Evolutionary conservation across 345 rosid species (phyloP), one percentile per base, ranked within the genome.

Genomic region (Psidium friedrichsthalianum): DNA sequence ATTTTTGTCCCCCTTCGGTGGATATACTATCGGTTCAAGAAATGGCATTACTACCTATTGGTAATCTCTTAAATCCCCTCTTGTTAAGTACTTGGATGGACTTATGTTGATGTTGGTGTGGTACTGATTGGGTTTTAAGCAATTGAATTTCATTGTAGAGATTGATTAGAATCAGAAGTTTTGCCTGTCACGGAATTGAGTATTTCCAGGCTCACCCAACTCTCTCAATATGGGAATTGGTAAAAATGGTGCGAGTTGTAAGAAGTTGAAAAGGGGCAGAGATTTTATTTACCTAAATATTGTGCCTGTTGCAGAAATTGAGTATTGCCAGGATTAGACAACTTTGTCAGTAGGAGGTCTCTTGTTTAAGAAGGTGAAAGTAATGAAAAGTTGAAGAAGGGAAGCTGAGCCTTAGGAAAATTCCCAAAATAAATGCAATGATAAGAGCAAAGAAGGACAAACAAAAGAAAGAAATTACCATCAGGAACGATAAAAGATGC

Each of bases 41-140:
- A 97, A 90, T 94, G 96, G 99, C 99, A 97, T 88, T 97, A 95
- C 88, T 97, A 95, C 91, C 98, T 97, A 85, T 93, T 97, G 94
- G 99, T 97, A 92, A 91, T 89, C 85, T 87, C 44, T 85, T 40
- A 6, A 84, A 74, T 85, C 51, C 74, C 74, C 56, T 44, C 49
- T 1, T 11, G 22, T 29, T 51, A 20, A 51, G 44, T 52, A 32
- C 55, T 82, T 51, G 44, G 12, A 53, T 42, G 21, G 42, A 69
- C 80, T 69, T 9, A 69, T 36, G 80, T 10, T 69, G 80, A 36
- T 36, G 80, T 69, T 20, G 80, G 80, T 18, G 47, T 18, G 80
- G 80, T 82, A 15, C 58, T 82, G 83, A 42, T 0, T 5, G 47
- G 80, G 42, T 18, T 18, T 36, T 69, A 69, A 36, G 78, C 78